Percentiles rank a stretch among this genome's conserved stretches.
Conservation (phyloP, 495 filamentous ascomycete species). For the Pyrenula massariospora region DNA sequence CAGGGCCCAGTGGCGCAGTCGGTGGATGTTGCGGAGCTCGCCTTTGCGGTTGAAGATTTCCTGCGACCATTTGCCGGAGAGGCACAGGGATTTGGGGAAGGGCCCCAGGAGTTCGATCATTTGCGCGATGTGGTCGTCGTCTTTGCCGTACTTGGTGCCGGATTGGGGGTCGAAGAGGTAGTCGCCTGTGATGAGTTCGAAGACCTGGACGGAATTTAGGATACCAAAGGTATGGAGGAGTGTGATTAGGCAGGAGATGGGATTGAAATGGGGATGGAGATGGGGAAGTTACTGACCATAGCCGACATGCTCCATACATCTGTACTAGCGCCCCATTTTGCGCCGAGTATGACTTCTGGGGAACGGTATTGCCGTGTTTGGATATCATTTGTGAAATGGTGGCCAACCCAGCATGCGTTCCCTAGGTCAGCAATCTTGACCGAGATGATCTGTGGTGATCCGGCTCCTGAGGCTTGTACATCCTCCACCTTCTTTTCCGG, state of each 20-base stretch:
- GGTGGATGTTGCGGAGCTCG: slow-evolving; percentile 94
- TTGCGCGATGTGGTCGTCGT: slow-evolving; percentile 98
- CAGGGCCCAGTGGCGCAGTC: slow-evolving; percentile 91
- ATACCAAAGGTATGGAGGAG: neutral
- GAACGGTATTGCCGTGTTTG: slow-evolving; percentile 97
- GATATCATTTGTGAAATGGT: slow-evolving; percentile 99
- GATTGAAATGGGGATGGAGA: neutral
- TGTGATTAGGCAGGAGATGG: neutral
- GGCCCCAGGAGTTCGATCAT: slow-evolving; percentile 94
- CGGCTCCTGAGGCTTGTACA: slow-evolving; percentile 20
- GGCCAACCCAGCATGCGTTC: slow-evolving; percentile 96
- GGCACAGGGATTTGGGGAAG: slow-evolving; percentile 84
- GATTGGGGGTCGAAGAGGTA: slow-evolving; percentile 99
- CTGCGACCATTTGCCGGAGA: slow-evolving; percentile 92
- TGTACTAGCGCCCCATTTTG: slow-evolving; percentile 97
- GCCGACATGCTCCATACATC: slow-evolving; percentile 99
- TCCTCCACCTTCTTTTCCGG: slow-evolving; percentile 31
- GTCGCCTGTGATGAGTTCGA: slow-evolving; percentile 96
- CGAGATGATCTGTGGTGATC: slow-evolving; percentile 60
- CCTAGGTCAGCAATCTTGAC: slow-evolving; percentile 99
- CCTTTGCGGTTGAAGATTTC: slow-evolving; percentile 99
- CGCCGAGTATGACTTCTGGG: slow-evolving; percentile 90
- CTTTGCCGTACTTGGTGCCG: slow-evolving; percentile 98
- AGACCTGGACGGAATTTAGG: slow-evolving; percentile 49
- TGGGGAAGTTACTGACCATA: too few species aligned